A percentile compares a stretch with the other conserved stretches of the same genome.
Conservation (phyloP, 148 eudicot genomes). For the Drosera capensis region DNA sequence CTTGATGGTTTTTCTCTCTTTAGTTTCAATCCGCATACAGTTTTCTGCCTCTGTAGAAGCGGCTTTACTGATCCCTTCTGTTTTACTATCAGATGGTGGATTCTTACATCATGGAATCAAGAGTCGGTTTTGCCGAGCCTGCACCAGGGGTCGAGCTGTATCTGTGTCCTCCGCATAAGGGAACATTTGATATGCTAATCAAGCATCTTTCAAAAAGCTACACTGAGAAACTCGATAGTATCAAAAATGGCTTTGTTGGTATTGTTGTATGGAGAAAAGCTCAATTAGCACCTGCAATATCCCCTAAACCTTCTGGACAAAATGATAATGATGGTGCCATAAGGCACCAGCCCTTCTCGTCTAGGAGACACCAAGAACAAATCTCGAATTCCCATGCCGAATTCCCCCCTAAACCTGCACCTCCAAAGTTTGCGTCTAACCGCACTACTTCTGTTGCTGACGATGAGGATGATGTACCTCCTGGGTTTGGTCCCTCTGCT, state of each 20-base stretch:
- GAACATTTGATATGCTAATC: constrained; percentile 45
- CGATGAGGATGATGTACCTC: constrained; percentile 70
- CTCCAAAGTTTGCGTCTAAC: constrained; percentile 7
- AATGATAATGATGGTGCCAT: constrained; percentile 38
- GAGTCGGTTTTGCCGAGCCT: constrained; percentile 85
- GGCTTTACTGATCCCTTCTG: background rate
- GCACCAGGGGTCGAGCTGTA: constrained; percentile 67
- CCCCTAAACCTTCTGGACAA: constrained; percentile 44
- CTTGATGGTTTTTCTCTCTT: background rate
- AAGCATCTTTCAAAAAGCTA: constrained; percentile 40
- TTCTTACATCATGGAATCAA: constrained; percentile 51
- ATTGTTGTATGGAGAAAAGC: constrained; percentile 82
- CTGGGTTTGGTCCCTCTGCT: constrained; percentile 73
- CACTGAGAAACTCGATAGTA: constrained; percentile 28
- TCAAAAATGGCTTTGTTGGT: constrained; percentile 75
- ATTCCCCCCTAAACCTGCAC: constrained; percentile 13
- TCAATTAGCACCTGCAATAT: constrained; percentile 40
- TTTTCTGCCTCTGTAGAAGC: too few species aligned
- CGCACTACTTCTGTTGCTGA: constrained; percentile 22
- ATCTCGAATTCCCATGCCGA: constrained; percentile 24
- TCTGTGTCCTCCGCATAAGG: constrained; percentile 51
- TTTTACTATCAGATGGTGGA: constrained; percentile 38
- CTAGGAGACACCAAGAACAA: constrained; percentile 27
- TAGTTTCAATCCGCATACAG: too few species aligned
- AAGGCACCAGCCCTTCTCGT: constrained; percentile 22